Conservation (phyloP, 2,329 filamentous ascomycete species). For the Neopestalotiopsis sp. region DNA sequence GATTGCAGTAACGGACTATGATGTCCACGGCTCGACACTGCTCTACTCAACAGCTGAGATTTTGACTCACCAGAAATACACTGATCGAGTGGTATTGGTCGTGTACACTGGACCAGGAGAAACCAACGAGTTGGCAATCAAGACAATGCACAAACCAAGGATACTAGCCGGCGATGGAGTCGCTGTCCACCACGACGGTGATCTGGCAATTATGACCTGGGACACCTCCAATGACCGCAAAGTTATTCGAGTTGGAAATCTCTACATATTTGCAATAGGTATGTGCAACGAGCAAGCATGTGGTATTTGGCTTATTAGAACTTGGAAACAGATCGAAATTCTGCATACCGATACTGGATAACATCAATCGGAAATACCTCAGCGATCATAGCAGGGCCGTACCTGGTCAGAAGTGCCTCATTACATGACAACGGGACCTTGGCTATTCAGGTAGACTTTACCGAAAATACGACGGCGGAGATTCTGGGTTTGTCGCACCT, state of each 20-base stretch:
- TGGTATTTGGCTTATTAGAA: not conserved
- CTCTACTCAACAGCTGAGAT: constrained; percentile 75
- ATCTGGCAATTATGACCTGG: not conserved
- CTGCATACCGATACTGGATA: constrained; percentile 9
- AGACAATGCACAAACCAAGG: not conserved
- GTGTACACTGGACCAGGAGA: constrained; percentile 5
- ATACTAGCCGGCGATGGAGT: not conserved
- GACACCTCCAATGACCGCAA: not conserved
- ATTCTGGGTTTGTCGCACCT: not conserved
- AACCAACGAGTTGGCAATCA: constrained; percentile 9
- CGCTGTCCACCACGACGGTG: not conserved
- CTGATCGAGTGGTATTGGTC: not conserved
- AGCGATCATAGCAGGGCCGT: constrained; percentile 1
- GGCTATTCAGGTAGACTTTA: constrained; percentile 7
- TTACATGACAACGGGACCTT: not conserved
- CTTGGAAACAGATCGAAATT: not conserved
- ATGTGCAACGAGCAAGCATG: not conserved
- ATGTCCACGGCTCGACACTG: constrained; percentile 63
- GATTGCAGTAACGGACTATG: constrained; percentile 71
- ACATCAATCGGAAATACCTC: not conserved
- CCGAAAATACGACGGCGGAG: not conserved
- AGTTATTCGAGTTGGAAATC: not conserved
- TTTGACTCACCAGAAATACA: constrained; percentile 58
- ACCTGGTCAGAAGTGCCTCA: constrained; percentile 7
- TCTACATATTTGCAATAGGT: constrained; percentile 5